Evolutionary conservation across 2,329 filamentous ascomycete genomes (phyloP).

Genomic region (Cucurbitaria berberidis): DNA sequence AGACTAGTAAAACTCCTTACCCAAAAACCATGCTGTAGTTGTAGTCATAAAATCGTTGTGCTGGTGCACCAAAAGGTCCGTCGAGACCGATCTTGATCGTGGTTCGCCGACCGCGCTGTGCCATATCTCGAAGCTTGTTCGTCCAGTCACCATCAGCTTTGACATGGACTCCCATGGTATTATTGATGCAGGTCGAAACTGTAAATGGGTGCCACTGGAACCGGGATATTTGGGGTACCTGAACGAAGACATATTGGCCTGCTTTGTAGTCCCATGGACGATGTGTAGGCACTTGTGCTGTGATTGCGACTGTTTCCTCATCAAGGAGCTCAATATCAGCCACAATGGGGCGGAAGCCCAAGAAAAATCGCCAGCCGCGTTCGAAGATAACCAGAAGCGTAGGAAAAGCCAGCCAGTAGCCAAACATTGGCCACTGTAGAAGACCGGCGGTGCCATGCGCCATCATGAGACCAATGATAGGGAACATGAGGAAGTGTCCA

Average conservation of each 20-base stretch:
- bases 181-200: slow-evolving; percentile 61
- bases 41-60: slow-evolving; percentile 65
- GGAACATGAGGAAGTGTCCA: slow-evolving; percentile 64
- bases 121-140: slow-evolving; percentile 53
- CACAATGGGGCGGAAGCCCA: slow-evolving; percentile 58
- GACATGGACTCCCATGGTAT: slow-evolving; percentile 62
- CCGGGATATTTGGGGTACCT: slow-evolving; percentile 59
- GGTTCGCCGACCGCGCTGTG: slow-evolving; percentile 42
- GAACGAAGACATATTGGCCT: slow-evolving; percentile 65
- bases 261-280: slow-evolving; percentile 61
- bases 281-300: slow-evolving; percentile 56
- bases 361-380: slow-evolving; percentile 53
- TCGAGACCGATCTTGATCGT: slow-evolving; percentile 61
- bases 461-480: slow-evolving; percentile 62
- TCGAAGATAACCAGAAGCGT: slow-evolving; percentile 60
- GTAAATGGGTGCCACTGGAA: slow-evolving; percentile 68
- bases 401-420: slow-evolving; percentile 63
- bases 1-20: slow-evolving; percentile 7
- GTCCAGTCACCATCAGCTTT: slow-evolving; percentile 67
- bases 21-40: slow-evolving; percentile 62
- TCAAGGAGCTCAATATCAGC: slow-evolving; percentile 59
- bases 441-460: slow-evolving; percentile 61
- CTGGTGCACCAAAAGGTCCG: slow-evolving; percentile 64
- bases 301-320: slow-evolving; percentile 60
- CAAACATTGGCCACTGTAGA: slow-evolving; percentile 63